Base-by-base conservation (phyloP, 768 basidiomycete species). In the Termitomyces sp. region DNA sequence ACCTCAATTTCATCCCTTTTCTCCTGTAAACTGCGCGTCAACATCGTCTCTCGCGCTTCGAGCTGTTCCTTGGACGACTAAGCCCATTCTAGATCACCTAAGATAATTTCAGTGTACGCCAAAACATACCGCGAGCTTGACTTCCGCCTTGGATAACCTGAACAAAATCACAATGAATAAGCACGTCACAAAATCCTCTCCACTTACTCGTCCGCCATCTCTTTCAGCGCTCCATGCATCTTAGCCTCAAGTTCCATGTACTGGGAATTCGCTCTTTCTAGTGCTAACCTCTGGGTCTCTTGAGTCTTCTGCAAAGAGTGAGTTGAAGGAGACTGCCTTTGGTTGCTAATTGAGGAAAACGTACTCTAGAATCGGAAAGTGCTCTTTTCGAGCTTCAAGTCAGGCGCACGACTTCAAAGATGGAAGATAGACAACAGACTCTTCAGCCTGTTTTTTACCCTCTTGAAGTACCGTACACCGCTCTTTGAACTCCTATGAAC, bases 11-110 rank as follows among this genome's bases (percentile, higher is more conserved):
- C 51, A n/a, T 39, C 37, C n/a, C 10, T 29, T 16, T 52, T 52
- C 28, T 39, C 36, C 15, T 52, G 26, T 5, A 52, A 4, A 41
- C 26, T 75, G 22, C 77, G 64, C n/a, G 72, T 68, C 36, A 81
- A 61, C 2, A 75, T 71, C 2, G 74, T 68, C 7, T 72, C 66
- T 20, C 81, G 80, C 22, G 78, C 76, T 18, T 82, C 78, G 52
- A 75, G 77, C 26, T 63, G 59, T 44, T 66, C 65, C 50, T 68
- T 60, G 20, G 41, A 37, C 24, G 28, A 29, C 59, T 56, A 24
- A 1, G 7, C 39, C 5, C 34, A 42, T 39, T 12, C 1, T 3
- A 12, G 13, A 55, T 44, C 5, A 44, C 13, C 9, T 4, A 5
- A 33, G 13, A 16, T 8, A 5, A 22, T 1, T n/a, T 41, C 1